Evolutionary conservation across 2,329 filamentous ascomycete genomes (phyloP), one percentile per base, ranked within the genome.

Genomic region (Hymenoscyphus infarciens): DNA sequence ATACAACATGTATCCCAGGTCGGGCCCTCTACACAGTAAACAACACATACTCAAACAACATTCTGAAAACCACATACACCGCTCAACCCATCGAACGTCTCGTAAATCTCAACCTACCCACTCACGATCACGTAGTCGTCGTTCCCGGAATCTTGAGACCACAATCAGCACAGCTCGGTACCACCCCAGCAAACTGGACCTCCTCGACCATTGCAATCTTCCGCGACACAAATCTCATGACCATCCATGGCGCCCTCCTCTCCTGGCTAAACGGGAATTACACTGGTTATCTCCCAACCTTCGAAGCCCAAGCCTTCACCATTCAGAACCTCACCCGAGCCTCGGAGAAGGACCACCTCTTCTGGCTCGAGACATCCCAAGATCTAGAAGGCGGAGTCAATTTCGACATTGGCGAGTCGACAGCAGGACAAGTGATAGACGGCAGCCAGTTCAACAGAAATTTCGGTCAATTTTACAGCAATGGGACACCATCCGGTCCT

Each of bases 1-100:
- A 57, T 2, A 55, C 61, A 11, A 57, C 52, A n/a, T 70, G 68
- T 15, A 38, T 54, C 10, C 63, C 66, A 3, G 61, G 56, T 1
- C 59, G 69, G 35, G 69, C 68, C 19, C 56, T 59, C 1, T 69
- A 60, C 39, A 66, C 65, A 3, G 58, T 68, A 13, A 63, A 67
- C 15, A 64, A 42, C 31, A 70, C 67, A 2, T 61, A 61, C 19
- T 66, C 68, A 13, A 69, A 69, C 39, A 57, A 55, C 8, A 53
- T 19, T 31, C 39, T n/a, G 42, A 15, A 66, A 58, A 13, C 31
- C 22, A 4, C 42, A n/a, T 45, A 45, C 8, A 45, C 5, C 22
- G 16, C 19, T 8, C 4, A 1, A 7, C 42, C 42, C n/a, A 1
- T 45, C 2, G 42, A 45, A 45, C 42, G 42, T 3, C 42, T 45